A percentile compares a stretch with the other conserved stretches of the same genome.
phyloP scores from a whole-genome alignment of 768 basidiomycete genomes.

The Boletus reticulatus region DNA sequence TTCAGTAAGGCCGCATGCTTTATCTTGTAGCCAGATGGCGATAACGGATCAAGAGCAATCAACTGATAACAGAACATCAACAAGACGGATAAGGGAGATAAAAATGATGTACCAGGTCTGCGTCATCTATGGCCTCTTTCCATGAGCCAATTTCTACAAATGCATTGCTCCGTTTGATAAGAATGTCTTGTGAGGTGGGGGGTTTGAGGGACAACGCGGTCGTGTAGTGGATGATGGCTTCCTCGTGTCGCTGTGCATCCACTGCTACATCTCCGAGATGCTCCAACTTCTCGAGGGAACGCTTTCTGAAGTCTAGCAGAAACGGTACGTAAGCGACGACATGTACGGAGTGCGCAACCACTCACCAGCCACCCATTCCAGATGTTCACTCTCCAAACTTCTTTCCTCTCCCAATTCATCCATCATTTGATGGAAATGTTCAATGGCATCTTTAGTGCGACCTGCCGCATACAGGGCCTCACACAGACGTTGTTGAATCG shows the following conservation, averaged over 20 bases:
- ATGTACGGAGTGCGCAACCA: no score
- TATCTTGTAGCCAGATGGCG: neutral
- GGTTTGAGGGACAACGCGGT: neutral
- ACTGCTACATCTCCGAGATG: neutral
- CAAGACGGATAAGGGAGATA: no score
- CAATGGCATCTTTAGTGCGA: neutral
- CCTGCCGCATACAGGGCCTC: neutral
- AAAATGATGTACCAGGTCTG: neutral
- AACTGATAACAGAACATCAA: neutral
- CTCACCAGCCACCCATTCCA: neutral
- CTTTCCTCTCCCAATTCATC: neutral
- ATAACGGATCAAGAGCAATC: neutral
- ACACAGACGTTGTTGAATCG: neutral
- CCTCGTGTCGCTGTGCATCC: neutral
- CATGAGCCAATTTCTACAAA: neutral
- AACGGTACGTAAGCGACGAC: neutral
- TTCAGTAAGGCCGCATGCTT: neutral
- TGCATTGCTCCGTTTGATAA: neutral
- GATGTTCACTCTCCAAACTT: neutral
- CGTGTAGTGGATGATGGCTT: neutral
- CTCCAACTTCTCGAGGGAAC: neutral
- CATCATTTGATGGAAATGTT: neutral
- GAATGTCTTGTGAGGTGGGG: neutral
- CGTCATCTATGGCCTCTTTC: neutral
- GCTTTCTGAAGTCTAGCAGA: neutral